These are phyloP conservation scores for Mucor racemosus DNA, from an alignment of 371 early-diverging fungal genomes.

Conservation along the genomic window DNA sequence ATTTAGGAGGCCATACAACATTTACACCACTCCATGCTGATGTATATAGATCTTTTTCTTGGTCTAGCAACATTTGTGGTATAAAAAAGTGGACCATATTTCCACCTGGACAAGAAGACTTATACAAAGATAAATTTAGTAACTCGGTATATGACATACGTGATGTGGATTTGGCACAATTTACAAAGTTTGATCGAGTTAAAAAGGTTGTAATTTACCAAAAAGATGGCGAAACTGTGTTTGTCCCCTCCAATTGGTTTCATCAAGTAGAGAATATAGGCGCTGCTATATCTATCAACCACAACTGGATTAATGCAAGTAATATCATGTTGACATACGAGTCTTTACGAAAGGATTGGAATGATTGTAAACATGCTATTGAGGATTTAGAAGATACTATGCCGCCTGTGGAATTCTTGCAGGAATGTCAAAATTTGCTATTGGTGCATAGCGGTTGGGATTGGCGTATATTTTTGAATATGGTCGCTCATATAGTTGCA, in stretches of 20 bases:
- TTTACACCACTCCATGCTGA: conserved; percentile 83
- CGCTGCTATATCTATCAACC: conserved; percentile 78
- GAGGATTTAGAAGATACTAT: conserved; percentile 56
- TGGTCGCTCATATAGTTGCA: conserved; percentile 11
- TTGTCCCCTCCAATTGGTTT: conserved; percentile 80
- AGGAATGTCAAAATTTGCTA: conserved; percentile 56
- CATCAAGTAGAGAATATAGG: conserved; percentile 76
- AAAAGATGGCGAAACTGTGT: conserved; percentile 67
- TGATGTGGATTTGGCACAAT: conserved; percentile 52
- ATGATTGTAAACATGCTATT: conserved; percentile 58
- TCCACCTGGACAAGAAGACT: conserved; percentile 64
- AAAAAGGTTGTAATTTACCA: conserved; percentile 58
- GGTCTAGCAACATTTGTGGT: conserved; percentile 82
- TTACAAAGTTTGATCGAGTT: conserved; percentile 59
- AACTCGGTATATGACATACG: conserved; percentile 66
- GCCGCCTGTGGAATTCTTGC: conserved; percentile 49
- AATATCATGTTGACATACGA: conserved; percentile 56
- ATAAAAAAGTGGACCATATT: conserved; percentile 75
- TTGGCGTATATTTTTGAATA: conserved; percentile 43
- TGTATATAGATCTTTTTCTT: conserved; percentile 77
- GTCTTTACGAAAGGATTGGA: conserved; percentile 53
- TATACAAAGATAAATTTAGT: conserved; percentile 49
- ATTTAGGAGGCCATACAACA: conserved; percentile 72
- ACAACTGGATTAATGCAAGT: conserved; percentile 73
- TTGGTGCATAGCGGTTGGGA: conserved; percentile 66